These are phyloP conservation scores for Penicillium soppii DNA, from an alignment of 495 filamentous ascomycete genomes.

Conservation along the genomic window DNA sequence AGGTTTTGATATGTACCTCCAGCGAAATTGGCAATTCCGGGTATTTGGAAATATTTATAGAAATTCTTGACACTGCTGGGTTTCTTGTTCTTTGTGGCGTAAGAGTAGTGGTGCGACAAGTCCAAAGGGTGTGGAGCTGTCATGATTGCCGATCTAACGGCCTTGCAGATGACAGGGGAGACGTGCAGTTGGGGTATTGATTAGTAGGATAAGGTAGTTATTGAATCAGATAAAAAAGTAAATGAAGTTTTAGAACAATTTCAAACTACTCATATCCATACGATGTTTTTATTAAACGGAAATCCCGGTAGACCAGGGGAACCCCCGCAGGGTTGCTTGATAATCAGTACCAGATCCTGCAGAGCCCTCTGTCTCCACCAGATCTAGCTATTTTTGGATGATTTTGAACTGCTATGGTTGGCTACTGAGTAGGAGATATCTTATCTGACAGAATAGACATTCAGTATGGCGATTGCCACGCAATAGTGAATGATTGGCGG, in stretches of 20 bases:
- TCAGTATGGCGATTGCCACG: neutral
- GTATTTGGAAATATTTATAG: constrained; percentile 82
- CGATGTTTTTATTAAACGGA: neutral
- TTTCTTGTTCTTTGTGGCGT: constrained; percentile 59
- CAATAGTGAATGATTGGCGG: neutral
- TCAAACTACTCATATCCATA: too few relatives aligned
- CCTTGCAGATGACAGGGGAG: constrained; percentile 12
- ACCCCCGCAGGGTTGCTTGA: neutral
- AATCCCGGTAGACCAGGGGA: neutral
- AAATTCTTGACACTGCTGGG: constrained; percentile 70
- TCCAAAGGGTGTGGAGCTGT: constrained; percentile 57
- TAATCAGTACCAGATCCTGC: neutral
- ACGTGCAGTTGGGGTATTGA: neutral
- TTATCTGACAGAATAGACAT: neutral
- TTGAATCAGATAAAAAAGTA: too few relatives aligned
- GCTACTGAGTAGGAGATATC: neutral
- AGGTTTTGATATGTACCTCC: too few relatives aligned
- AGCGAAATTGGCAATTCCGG: constrained; percentile 81
- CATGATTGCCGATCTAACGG: constrained; percentile 22
- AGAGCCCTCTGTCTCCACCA: neutral
- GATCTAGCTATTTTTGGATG: neutral
- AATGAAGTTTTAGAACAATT: too few relatives aligned
- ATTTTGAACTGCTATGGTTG: neutral
- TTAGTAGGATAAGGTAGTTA: too few relatives aligned
- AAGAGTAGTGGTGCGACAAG: constrained; percentile 75